Conservation (phyloP, 129 eudicot species). For the Saussurea involucrata region DNA sequence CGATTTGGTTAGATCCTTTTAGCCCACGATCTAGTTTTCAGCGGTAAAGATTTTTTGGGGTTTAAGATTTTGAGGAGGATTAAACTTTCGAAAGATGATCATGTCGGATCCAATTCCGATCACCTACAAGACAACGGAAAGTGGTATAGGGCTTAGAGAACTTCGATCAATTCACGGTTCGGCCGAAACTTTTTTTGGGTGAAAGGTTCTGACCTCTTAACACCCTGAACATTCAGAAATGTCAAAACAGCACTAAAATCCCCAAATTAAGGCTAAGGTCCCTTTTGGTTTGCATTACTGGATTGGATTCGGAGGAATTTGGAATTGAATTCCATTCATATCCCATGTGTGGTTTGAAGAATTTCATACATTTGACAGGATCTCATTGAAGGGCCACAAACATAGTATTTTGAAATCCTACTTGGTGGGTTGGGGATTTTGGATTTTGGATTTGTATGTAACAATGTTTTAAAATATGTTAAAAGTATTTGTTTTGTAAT, state of each 20-base stretch:
- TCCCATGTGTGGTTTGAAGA: too few relatives aligned
- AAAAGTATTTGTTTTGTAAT: too few relatives aligned
- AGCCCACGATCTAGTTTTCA: not conserved
- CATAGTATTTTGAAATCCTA: too few relatives aligned
- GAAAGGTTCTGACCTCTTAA: not conserved
- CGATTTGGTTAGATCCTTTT: not conserved
- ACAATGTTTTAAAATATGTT: too few relatives aligned
- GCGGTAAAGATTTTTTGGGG: not conserved
- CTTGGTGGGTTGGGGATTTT: too few relatives aligned
- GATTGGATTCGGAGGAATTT: too few relatives aligned
- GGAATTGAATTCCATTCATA: too few relatives aligned
- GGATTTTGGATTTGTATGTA: too few relatives aligned
- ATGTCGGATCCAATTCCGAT: conserved; percentile 12
- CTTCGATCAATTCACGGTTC: not conserved
- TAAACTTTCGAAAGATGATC: not conserved
- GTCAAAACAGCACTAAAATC: not conserved
- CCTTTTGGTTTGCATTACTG: too few relatives aligned
- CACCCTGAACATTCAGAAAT: not conserved
- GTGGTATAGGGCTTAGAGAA: conserved; percentile 1
- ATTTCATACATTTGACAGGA: too few relatives aligned
- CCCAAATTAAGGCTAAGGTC: not conserved
- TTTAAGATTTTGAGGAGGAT: not conserved
- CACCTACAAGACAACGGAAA: not conserved
- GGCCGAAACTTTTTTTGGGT: not conserved
- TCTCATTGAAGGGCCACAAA: too few relatives aligned